Evolutionary conservation across 2,329 filamentous ascomycete genomes (phyloP), one percentile per base, ranked within the genome.

Genomic region (Emmonsiellopsis sp.): DNA sequence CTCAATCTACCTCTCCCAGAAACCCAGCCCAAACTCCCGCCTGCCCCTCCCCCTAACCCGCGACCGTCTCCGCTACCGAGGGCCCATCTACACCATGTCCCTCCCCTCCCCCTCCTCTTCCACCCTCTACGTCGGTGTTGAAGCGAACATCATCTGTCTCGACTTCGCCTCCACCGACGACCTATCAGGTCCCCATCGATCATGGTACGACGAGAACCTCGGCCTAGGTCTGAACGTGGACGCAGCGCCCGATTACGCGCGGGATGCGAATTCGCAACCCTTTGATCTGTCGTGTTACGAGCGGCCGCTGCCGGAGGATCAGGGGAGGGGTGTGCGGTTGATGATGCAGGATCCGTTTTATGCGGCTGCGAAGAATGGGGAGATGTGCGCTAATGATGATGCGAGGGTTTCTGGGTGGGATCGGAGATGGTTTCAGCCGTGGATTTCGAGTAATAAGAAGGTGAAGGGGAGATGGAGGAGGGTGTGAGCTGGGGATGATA

Each of bases 121-220:
- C 27, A 74, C 72, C 3, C 59, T 75, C n/a, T 76, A 74, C 55
- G 68, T 71, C 9, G 73, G 73, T 2, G 61, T 75, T 11, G 68
- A 70, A 34, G 68, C 72, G 39, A 68, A 69, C 27, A 62, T 75
- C 5, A 56, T 73, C 27, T 69, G 70, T 7, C 63, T 76, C 2
- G 72, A 75, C 53, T 72, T 75, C 56, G 64, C 66, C 2, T 71
- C 69, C 0, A 74, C 70, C 2, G 72, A 75, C 54, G 73, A 75
- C 50, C 53, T 73, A 17, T 59, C 61, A 3, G 65, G 66, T 5
- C 56, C 63, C 2, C 49, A 56, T 27, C 56, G 60, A 14, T 52
- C 60, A 9, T 73, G 70, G 70, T 69, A 68, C 42, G 58, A 63
- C 8, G 55, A 61, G 5, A 64, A 66, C 44, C 58, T 71, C 6